Evolutionary conservation across 2,329 filamentous ascomycete species (phyloP), one percentile per base, ranked within the genome.

Genomic region (Blastomyces gilchristii): DNA sequence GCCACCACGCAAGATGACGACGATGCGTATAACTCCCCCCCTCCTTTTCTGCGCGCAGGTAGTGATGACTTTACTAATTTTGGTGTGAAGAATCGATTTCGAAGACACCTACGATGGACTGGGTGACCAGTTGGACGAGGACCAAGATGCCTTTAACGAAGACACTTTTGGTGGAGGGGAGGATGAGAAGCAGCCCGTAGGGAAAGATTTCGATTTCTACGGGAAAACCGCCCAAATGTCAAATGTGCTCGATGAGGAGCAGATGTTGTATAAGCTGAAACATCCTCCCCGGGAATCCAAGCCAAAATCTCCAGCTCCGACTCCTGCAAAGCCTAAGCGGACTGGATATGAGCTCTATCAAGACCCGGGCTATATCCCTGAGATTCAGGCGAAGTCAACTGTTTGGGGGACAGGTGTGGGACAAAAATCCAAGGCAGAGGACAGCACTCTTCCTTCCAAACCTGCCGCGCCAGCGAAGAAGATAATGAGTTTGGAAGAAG

Each of bases 101-200:
- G 94, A 99, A 70, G 91, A 99, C 73, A 97, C 93, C 47, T 97
- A 97, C 74, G 94, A 99, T 76, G 93, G 93, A 22, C 81, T 99
- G 50, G 94, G 91, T 63, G 89, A 96, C 72, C 86, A 89, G 75
- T 86, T 99, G 45, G 87, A 96, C 71, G 93, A 99, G 74, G 87
- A 89, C 25, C 90, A 93, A 71, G 94, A 99, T 80, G 91, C 84
- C 60, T 91, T 97, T 82, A 99, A 99, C 76, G 91, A 97, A 70
- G 94, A 97, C 73, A 99, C 94, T 1, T 99, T 99, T 73, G 90
- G 84, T 64, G 77, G 76, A 63, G 78, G 74, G 22, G 72, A 74
- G 22, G 68, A 74, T 47, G 76, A 80, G 39, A 80, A 74, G 61
- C 77, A 81, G 68, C 70, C 80, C 12, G 85, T 94, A 64, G 92